These are phyloP conservation scores for Russula sp. DNA, from an alignment of 768 basidiomycete genomes.

Conservation along the genomic window DNA sequence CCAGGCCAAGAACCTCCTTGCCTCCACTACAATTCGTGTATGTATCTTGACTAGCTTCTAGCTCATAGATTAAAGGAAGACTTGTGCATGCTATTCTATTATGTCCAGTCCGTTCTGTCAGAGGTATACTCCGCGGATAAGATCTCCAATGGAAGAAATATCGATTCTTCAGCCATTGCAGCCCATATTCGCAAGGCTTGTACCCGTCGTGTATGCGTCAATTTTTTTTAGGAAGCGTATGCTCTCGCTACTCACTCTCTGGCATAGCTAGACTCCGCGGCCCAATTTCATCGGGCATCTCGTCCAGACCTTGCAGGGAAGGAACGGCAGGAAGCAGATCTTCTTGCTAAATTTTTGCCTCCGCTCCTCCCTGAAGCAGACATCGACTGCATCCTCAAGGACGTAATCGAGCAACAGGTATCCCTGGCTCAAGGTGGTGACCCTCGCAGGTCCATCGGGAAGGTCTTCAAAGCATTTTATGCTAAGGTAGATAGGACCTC, in stretches of 20 bases:
- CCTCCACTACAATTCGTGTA: constrained; percentile 50
- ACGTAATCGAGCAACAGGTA: constrained; percentile 31
- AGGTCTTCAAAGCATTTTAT: constrained; percentile 59
- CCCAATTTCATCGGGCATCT: constrained; percentile 48
- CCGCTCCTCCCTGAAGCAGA: constrained; percentile 49
- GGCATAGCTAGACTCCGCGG: constrained; percentile 49
- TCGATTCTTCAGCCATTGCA: constrained; percentile 43
- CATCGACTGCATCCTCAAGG: constrained; percentile 44
- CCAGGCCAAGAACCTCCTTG: constrained; percentile 49
- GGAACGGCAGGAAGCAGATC: constrained; percentile 48
- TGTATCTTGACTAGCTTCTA: neutral
- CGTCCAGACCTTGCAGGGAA: constrained; percentile 59
- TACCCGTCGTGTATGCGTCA: constrained; percentile 47
- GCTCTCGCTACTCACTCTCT: neutral
- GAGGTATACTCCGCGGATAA: constrained; percentile 68
- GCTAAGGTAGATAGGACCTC: constrained; percentile 47
- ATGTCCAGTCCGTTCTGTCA: constrained; percentile 52
- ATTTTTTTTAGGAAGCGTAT: neutral
- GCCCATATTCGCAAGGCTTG: constrained; percentile 52
- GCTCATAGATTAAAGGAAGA: neutral
- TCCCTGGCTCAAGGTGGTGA: constrained; percentile 25
- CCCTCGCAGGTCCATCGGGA: constrained; percentile 35
- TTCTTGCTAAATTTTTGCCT: constrained; percentile 52
- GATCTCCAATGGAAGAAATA: constrained; percentile 32
- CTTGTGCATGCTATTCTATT: neutral